Conservation (phyloP, 169 alveolate genomes). For the Eimeria praecox region DNA sequence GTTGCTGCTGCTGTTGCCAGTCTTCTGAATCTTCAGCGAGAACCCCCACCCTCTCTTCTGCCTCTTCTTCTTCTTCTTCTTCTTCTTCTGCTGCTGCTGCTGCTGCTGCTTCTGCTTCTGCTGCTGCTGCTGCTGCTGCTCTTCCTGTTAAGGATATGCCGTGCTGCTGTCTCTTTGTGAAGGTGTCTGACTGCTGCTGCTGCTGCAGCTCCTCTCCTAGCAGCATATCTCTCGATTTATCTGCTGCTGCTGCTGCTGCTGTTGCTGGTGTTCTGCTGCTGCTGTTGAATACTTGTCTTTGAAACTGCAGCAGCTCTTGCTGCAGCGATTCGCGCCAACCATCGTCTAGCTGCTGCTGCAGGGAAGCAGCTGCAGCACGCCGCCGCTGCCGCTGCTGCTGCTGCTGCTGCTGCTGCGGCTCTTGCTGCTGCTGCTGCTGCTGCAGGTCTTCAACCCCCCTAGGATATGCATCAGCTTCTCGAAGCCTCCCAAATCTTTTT, state of each 20-base stretch:
- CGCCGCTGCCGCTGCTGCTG: neutral
- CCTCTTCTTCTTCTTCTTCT: neutral
- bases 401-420: conserved; percentile 6
- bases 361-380: neutral
- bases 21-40: neutral
- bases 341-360: conserved; percentile 51
- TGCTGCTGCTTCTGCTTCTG: conserved; percentile 8
- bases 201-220: neutral
- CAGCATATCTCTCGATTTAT: neutral
- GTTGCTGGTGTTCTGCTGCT: neutral
- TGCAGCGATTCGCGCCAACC: conserved; percentile 25
- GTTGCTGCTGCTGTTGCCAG: neutral
- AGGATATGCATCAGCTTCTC: neutral
- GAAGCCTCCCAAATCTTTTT: neutral
- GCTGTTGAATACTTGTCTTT: conserved; percentile 2
- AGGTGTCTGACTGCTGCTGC: neutral
- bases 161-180: neutral
- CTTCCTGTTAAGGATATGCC: neutral
- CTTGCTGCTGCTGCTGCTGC: conserved; percentile 15
- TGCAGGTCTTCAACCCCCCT: neutral
- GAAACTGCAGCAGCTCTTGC: conserved; percentile 38
- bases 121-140: neutral
- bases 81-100: neutral
- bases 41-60: neutral
- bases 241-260: neutral